Base-by-base conservation (phyloP, 768 basidiomycete genomes). In the Russula sp. region DNA sequence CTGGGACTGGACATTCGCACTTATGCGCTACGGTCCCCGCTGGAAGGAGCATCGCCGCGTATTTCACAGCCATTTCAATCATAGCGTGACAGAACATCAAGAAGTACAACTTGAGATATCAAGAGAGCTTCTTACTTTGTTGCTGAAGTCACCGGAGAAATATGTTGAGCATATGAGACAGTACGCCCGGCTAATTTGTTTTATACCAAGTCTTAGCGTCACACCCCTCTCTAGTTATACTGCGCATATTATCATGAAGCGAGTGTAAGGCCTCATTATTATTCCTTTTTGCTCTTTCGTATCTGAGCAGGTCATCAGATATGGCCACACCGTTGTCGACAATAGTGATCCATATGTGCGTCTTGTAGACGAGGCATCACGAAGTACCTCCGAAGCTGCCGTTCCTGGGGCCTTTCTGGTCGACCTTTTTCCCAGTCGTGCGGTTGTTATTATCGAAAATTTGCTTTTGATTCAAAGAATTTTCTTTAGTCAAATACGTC, bases 1-100 rank as follows among this genome's bases (percentile, higher is more conserved):
- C 8, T 69, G 60, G 60, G 66, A 67, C 47, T 69, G 66, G 66
- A 61, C 60, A 18, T 63, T 67, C 35, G 63, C 64, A 10, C 60
- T 65, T 25, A 63, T 69, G 63, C 64, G 63, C 13, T 69, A 69
- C 50, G 68, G 68, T 18, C 51, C 58, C 14, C 53, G 58, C 22
- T 69, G 69, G 69, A 61, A 63, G 51, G 58, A 67, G 45, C 69
- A 69, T 39, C 61, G 68, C n/a, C 68, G 67, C 25, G 58, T 64
- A 7, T 67, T 69, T 32, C 69, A 69, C 45, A 62, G 52, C 5
- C 57, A 67, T 43, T 65, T 69, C 48, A 65, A 69, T 25, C 60
- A 60, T 43, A 51, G 58, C 55, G 42, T 56, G 36, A 18, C 18
- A 8, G 54, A 60, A 35, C 41, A 65, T 45, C 58, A 61, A 49